Conservation (phyloP, 768 basidiomycete genomes). For the Psilocybe tampanensis region DNA sequence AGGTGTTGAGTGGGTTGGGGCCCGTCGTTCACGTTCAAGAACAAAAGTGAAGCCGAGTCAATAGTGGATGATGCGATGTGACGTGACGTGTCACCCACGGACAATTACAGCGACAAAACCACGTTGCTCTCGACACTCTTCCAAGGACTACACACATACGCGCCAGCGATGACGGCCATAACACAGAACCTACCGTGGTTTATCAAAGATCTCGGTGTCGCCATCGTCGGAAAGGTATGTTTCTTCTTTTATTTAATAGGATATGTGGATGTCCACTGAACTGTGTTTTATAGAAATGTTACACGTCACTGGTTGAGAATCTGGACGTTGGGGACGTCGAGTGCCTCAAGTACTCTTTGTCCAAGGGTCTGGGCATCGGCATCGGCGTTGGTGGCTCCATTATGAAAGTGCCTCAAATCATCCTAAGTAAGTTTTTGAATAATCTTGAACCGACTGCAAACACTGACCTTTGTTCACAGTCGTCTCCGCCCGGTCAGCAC, state of each 20-base stretch:
- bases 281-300: constrained; percentile 73
- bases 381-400: constrained; percentile 93
- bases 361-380: constrained; percentile 90
- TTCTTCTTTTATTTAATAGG: not conserved
- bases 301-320: constrained; percentile 85
- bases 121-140: too few species aligned
- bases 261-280: too few species aligned
- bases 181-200: constrained; percentile 88
- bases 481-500: constrained; percentile 70
- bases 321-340: constrained; percentile 73
- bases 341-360: constrained; percentile 90
- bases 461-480: constrained; percentile 45
- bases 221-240: constrained; percentile 79
- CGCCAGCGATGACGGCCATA: constrained; percentile 61
- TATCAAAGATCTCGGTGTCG: constrained; percentile 77
- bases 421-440: constrained; percentile 75
- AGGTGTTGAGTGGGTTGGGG: too few species aligned
- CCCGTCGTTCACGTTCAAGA: not conserved
- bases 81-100: not conserved
- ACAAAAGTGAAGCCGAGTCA: not conserved
- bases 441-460: not conserved
- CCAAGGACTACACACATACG: too few species aligned
- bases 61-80: not conserved
- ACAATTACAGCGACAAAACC: too few species aligned
- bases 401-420: constrained; percentile 95